phyloP scores from a whole-genome alignment of 2,329 filamentous ascomycete species.

The Chrysoporthe cubensis region DNA sequence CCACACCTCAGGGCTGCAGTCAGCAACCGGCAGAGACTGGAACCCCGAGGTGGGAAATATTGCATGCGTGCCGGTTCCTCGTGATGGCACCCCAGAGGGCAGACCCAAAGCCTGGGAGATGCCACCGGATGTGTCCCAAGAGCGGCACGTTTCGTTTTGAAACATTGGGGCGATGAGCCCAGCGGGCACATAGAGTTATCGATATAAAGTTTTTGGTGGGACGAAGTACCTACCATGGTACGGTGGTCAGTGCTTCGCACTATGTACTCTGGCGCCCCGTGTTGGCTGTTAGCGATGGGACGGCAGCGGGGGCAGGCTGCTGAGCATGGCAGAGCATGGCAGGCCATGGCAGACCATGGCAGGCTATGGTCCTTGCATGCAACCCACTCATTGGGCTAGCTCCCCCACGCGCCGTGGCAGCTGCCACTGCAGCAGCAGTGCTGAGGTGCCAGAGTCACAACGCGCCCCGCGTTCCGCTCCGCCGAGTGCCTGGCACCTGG shows the following conservation, averaged over 20 bases:
- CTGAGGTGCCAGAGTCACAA: not conserved
- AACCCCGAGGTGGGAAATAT: not conserved
- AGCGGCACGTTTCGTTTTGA: too few species aligned
- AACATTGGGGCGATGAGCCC: not conserved
- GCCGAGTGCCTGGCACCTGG: not conserved
- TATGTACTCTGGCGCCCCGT: too few species aligned
- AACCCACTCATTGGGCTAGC: not conserved
- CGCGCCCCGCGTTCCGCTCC: not conserved
- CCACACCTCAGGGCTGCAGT: slow-evolving; percentile 17
- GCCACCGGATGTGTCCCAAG: not conserved
- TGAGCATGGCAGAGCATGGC: too few species aligned
- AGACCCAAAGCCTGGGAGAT: not conserved
- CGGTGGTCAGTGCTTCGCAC: not conserved
- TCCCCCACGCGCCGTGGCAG: not conserved
- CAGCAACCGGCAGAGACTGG: slow-evolving; percentile 10
- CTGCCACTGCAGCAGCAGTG: not conserved
- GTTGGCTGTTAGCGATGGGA: too few species aligned
- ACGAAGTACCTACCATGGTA: not conserved
- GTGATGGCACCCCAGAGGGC: not conserved
- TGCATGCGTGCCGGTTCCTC: not conserved
- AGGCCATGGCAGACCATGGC: too few species aligned
- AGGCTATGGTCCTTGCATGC: not conserved
- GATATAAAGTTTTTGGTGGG: too few species aligned
- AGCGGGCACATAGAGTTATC: not conserved
- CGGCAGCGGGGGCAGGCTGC: too few species aligned